These are phyloP conservation scores for Chlorencoelia australis DNA, from an alignment of 2,329 filamentous ascomycete species.

Conservation along the genomic window DNA sequence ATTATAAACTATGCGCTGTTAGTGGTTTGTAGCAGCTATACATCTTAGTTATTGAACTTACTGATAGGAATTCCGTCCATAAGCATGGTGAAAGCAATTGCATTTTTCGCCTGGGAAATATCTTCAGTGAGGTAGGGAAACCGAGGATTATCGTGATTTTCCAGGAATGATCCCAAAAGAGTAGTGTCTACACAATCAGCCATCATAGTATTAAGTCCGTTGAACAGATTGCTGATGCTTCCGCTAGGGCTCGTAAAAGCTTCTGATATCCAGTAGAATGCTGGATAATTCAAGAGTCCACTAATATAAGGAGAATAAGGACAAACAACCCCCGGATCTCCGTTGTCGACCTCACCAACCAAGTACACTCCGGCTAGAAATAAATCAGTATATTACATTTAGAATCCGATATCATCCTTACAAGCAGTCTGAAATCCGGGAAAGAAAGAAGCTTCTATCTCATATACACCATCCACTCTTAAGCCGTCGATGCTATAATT, in stretches of 20 bases:
- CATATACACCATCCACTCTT: constrained; percentile 38
- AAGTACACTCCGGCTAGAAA: constrained; percentile 45
- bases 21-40: too few relatives aligned
- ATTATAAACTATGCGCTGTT: constrained; percentile 34
- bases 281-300: constrained; percentile 51
- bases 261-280: constrained; percentile 27
- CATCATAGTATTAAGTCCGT: constrained; percentile 20
- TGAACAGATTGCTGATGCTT: constrained; percentile 21
- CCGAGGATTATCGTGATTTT: constrained; percentile 24
- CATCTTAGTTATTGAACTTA: too few relatives aligned
- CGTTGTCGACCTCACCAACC: constrained; percentile 50
- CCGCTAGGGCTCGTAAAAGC: constrained; percentile 20
- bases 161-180: constrained; percentile 32
- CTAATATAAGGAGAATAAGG: constrained; percentile 44
- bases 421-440: constrained; percentile 37
- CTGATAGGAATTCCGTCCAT: constrained; percentile 40
- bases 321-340: constrained; percentile 41
- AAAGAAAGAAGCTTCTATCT: constrained; percentile 44
- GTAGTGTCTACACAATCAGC: constrained; percentile 27
- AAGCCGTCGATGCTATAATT: constrained; percentile 36
- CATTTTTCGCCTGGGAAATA: constrained; percentile 32
- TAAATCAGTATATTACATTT: constrained; percentile 1
- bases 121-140: constrained; percentile 18
- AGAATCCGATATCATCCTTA: constrained; percentile 20
- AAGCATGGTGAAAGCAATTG: constrained; percentile 39